Evolutionary conservation across 164 flowering plant genomes (phyloP), one percentile per base, ranked within the genome.

Genomic region (Dillenia turbinata): DNA sequence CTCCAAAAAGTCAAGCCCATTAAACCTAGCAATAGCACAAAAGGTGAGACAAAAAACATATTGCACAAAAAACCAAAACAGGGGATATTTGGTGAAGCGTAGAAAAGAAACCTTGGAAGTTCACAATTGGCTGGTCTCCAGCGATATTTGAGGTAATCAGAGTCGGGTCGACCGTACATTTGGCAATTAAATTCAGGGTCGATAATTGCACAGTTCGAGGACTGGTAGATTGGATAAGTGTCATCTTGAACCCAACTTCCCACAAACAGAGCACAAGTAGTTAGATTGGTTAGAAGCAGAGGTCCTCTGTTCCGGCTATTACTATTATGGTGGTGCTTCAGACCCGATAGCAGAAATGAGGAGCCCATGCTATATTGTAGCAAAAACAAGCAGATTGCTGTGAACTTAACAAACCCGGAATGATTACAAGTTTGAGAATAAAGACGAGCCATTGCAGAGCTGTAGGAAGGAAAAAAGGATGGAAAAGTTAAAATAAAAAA

Each of bases 131-230:
- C 70, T 16, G 98, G 97, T 67, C 76, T 73, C 98, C 98, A 89
- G 9, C 87, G 71, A 47, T 81, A 90, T 47, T 75, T 81, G 75
- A 83, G 84, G 68, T 89, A 90, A 71, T 80, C 86, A 2, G 92
- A 72, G 56, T 93, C 98, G 9, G 97, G 97, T 16, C 97, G 71
- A n/a, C 96, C 96, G 60, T 69, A 84, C 79, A 77, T 63, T 66
- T 83, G 87, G 69, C 98, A 94, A 56, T 94, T 87, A 85, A 87
- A 94, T 62, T 82, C 77, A 0, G 92, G 71, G 53, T 94, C 97
- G 59, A 94, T 85, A 50, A 84, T 26, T 11, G 96, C 79, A 46
- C 97, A 91, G 22, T 59, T 59, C 0, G 86, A 75, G 11, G 76
- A 77, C 54, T 80, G 77, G 77, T 89, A 89, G 1, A 80, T 9